These are phyloP conservation scores for Phytophthora pistaciae DNA, from an alignment of 352 stramenopile species.

Conservation along the genomic window DNA sequence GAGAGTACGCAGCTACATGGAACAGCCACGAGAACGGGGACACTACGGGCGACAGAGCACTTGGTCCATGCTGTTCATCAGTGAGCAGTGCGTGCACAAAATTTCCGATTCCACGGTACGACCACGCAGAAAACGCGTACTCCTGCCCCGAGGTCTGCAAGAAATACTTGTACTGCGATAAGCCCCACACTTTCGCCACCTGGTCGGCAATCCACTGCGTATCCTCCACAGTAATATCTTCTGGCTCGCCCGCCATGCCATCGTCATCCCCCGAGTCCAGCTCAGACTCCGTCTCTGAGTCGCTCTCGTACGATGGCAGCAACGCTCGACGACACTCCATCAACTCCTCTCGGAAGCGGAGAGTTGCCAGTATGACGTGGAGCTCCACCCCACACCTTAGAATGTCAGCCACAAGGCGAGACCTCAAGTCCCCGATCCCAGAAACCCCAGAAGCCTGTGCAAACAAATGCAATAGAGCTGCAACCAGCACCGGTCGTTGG, in stretches of 20 bases:
- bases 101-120: slow-evolving; percentile 47
- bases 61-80: slow-evolving; percentile 11
- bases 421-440: slow-evolving; percentile 8
- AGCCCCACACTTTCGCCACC: slow-evolving; percentile 36
- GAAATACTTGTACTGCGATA: slow-evolving; percentile 63
- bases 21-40: slow-evolving; percentile 62
- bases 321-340: slow-evolving; percentile 43
- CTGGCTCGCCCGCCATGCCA: slow-evolving; percentile 11
- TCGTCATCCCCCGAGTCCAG: slow-evolving; percentile 42
- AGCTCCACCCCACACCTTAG: slow-evolving; percentile 44
- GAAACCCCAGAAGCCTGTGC: slow-evolving; percentile 10
- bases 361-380: slow-evolving; percentile 52
- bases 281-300: slow-evolving; percentile 41
- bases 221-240: slow-evolving; percentile 33
- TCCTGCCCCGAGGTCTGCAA: slow-evolving; percentile 56
- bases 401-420: slow-evolving; percentile 39
- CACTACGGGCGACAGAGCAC: slow-evolving; percentile 30
- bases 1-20: slow-evolving; percentile 44
- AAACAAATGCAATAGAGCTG: slow-evolving; percentile 52
- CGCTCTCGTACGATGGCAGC: slow-evolving; percentile 47
- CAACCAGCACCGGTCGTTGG: slow-evolving; percentile 42
- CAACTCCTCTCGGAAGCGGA: slow-evolving; percentile 70
- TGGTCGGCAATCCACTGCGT: slow-evolving; percentile 45
- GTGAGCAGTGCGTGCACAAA: slow-evolving; percentile 48
- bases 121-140: slow-evolving; percentile 71